Evolutionary conservation across 768 basidiomycete genomes (phyloP), one percentile per base, ranked within the genome.

Genomic region (Grammothele lineata): DNA sequence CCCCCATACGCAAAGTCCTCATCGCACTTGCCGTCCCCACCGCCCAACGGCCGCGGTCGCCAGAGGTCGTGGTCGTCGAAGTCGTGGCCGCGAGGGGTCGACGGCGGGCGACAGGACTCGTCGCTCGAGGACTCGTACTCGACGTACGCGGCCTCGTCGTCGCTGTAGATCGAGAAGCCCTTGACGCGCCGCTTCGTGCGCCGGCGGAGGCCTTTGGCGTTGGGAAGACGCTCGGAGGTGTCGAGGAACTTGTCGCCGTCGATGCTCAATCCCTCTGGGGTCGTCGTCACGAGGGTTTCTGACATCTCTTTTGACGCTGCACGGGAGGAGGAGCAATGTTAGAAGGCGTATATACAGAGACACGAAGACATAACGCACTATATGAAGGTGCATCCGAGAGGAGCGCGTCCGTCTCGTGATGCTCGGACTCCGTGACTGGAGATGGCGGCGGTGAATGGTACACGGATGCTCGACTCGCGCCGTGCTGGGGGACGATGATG

Each of bases 141-240:
- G n/a, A n/a, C n/a, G n/a, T n/a, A n/a, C n/a, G n/a, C 56, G 4
- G 48, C 57, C 5, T 67, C 64, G 15, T 70, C 70, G 47, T 76
- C 77, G 1, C 75, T 71, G 53, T 71, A 64, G 36, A 76, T 56
- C 2, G 48, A 41, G 53, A 75, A 78, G 2, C 72, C 72, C 22
- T 61, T 66, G 5, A 66, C 48, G 26, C 66, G 57, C 22, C 65
- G 64, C 18, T 65, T 63, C n/a, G 62, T 59, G 12, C 57, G 48
- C 27, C 47, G 37, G 33, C 48, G 35, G 4, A 56, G 48, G 50
- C 53, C 55, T 33, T 48, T 23, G 41, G 42, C 18, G 5, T 32
- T 39, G 9, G 27, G 17, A n/a, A 43, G 32, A 4, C 2, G n/a
- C 14, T 40, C 40, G 6, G n/a, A n/a, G n/a, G n/a, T n/a, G n/a